phyloP scores from a whole-genome alignment of 768 basidiomycete species.

The Boletus tylopilopsis region DNA sequence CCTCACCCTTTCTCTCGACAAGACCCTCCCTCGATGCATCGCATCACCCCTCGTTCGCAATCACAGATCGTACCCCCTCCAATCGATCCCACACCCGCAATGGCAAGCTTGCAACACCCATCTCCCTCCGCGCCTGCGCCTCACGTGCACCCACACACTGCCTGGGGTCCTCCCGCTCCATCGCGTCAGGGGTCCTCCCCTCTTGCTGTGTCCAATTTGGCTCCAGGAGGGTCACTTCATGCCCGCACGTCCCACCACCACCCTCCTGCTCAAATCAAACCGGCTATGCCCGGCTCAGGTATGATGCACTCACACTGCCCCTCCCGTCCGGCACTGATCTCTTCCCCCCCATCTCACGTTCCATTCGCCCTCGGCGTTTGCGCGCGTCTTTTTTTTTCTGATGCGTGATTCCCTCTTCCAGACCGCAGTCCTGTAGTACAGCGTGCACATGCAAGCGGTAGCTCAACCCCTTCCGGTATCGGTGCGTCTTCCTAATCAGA shows the following conservation, averaged over 20 bases:
- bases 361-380: neutral
- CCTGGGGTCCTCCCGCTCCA: conserved; percentile 30
- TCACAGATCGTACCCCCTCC: conserved; percentile 26
- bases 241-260: conserved; percentile 27
- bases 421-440: conserved; percentile 30
- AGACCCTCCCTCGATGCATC: conserved; percentile 22
- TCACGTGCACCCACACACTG: conserved; percentile 29
- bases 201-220: conserved; percentile 26
- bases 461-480: conserved; percentile 25
- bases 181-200: conserved; percentile 33
- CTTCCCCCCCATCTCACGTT: neutral
- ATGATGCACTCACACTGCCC: conserved; percentile 1
- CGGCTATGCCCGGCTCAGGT: conserved; percentile 33
- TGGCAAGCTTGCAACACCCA: conserved; percentile 33
- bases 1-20: conserved; percentile 15
- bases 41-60: conserved; percentile 32
- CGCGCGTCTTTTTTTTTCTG: conserved; percentile 12
- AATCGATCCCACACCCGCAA: conserved; percentile 28
- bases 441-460: conserved; percentile 23
- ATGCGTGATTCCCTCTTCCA: conserved; percentile 1
- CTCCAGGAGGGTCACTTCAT: conserved; percentile 20
- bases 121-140: conserved; percentile 27
- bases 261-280: conserved; percentile 27
- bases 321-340: conserved; percentile 2
- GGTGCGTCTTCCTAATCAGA: conserved; percentile 17